These are phyloP conservation scores for Epichloe gansuensis DNA, from an alignment of 2,329 filamentous ascomycete genomes.

Conservation along the genomic window DNA sequence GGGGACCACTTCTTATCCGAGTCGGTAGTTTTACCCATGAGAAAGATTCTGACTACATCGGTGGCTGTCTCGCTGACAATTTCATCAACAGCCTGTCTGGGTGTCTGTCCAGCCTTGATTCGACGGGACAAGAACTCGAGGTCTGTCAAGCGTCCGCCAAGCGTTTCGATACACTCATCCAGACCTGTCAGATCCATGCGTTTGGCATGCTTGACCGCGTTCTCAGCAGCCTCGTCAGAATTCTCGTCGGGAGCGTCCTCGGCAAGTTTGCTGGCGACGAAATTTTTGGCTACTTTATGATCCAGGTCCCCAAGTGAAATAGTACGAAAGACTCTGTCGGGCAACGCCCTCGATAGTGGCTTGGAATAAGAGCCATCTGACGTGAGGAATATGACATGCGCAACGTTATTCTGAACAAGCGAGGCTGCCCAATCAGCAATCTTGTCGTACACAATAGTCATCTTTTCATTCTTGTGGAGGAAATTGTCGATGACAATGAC, in stretches of 20 bases:
- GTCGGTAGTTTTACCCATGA: constrained; percentile 46
- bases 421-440: constrained; percentile 82
- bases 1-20: constrained; percentile 55
- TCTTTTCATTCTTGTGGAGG: constrained; percentile 60
- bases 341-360: constrained; percentile 71
- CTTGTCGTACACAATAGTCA: constrained; percentile 58
- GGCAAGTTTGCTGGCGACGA: constrained; percentile 72
- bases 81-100: constrained; percentile 66
- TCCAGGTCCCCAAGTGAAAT: constrained; percentile 78
- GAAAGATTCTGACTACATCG: constrained; percentile 87
- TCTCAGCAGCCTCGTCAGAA: constrained; percentile 14
- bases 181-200: constrained; percentile 50
- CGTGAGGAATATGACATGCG: constrained; percentile 89
- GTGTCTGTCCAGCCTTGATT: constrained; percentile 75
- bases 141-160: constrained; percentile 89
- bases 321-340: constrained; percentile 80
- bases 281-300: constrained; percentile 74
- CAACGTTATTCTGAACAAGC: constrained; percentile 74
- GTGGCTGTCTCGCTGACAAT: constrained; percentile 82
- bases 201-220: constrained; percentile 8
- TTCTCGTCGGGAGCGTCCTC: constrained; percentile 24
- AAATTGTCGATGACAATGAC: constrained; percentile 90
- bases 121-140: constrained; percentile 87
- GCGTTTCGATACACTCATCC: constrained; percentile 64
- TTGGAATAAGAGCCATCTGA: constrained; percentile 84